Evolutionary conservation across 2,329 filamentous ascomycete genomes (phyloP).

Genomic region (Dendrostoma leiphaemia): DNA sequence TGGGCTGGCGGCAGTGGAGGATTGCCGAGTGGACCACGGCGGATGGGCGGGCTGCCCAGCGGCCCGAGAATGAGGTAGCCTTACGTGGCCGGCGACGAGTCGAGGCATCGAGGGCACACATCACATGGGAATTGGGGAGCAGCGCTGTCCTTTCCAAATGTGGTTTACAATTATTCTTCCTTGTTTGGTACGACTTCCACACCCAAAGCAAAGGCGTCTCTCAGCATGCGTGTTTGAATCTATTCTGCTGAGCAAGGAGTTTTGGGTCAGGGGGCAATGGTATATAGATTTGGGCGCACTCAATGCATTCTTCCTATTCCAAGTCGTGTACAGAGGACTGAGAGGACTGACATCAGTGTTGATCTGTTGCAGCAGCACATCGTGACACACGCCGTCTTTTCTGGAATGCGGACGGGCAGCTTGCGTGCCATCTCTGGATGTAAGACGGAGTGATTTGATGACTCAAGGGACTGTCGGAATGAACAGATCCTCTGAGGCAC

Average conservation of each 20-base stretch:
- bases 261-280: not conserved
- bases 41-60: slow-evolving; percentile 32
- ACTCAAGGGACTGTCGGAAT: not conserved
- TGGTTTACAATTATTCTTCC: not conserved
- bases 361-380: too few relatives aligned
- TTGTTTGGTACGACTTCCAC: not conserved
- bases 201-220: not conserved
- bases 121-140: not conserved
- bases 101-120: not conserved
- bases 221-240: slow-evolving; percentile 2
- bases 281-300: not conserved
- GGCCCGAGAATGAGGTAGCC: slow-evolving; percentile 38
- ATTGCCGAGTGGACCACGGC: slow-evolving; percentile 45
- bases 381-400: not conserved
- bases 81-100: not conserved
- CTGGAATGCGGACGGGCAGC: not conserved
- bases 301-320: not conserved
- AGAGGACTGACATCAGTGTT: too few relatives aligned
- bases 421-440: not conserved
- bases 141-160: not conserved
- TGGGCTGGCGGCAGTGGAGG: slow-evolving; percentile 27
- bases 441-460: not conserved
- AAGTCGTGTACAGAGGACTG: not conserved
- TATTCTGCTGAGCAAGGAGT: not conserved
- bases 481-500: too few relatives aligned